Evolutionary conservation across 1,284 basidiomycete genomes (phyloP).

Genomic region (Puccinia horiana): DNA sequence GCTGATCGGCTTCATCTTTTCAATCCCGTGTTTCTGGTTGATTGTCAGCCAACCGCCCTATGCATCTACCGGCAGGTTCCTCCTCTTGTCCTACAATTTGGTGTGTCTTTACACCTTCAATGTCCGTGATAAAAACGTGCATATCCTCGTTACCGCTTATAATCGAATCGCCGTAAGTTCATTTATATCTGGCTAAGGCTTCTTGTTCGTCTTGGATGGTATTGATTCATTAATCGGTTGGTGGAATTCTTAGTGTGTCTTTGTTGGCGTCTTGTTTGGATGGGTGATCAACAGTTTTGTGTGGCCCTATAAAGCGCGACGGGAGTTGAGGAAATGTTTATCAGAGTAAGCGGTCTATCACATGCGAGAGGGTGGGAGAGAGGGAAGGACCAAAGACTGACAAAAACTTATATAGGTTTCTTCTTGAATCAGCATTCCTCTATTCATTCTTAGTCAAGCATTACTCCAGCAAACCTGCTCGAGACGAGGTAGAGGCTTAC

Average conservation of each 20-base stretch:
- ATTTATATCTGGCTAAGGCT: no score
- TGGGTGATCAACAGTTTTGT: slow-evolving; percentile 47
- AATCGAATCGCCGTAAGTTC: slow-evolving; percentile 27
- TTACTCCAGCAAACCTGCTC: slow-evolving; percentile 18
- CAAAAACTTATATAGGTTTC: slow-evolving; percentile 7
- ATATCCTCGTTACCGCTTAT: slow-evolving; percentile 37
- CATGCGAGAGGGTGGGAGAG: not conserved
- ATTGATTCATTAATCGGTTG: not conserved
- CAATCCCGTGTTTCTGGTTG: slow-evolving; percentile 40
- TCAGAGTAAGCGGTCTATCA: slow-evolving; percentile 36
- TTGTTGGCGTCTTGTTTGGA: slow-evolving; percentile 39
- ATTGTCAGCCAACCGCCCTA: slow-evolving; percentile 59
- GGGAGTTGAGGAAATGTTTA: slow-evolving; percentile 44
- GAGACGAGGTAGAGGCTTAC: not conserved
- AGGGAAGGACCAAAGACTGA: not conserved
- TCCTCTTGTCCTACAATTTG: slow-evolving; percentile 82
- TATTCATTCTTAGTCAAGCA: slow-evolving; percentile 41
- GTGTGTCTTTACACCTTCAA: slow-evolving; percentile 79
- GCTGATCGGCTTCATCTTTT: slow-evolving; percentile 31
- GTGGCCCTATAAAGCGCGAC: slow-evolving; percentile 46
- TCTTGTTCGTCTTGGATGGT: not conserved
- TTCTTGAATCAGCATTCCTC: slow-evolving; percentile 43
- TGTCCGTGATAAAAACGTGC: slow-evolving; percentile 50
- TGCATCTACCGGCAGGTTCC: slow-evolving; percentile 77
- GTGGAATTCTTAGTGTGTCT: slow-evolving; percentile 29